Conservation (phyloP, 2,329 filamentous ascomycete genomes). For the Aspergillus ochraceoroseus region DNA sequence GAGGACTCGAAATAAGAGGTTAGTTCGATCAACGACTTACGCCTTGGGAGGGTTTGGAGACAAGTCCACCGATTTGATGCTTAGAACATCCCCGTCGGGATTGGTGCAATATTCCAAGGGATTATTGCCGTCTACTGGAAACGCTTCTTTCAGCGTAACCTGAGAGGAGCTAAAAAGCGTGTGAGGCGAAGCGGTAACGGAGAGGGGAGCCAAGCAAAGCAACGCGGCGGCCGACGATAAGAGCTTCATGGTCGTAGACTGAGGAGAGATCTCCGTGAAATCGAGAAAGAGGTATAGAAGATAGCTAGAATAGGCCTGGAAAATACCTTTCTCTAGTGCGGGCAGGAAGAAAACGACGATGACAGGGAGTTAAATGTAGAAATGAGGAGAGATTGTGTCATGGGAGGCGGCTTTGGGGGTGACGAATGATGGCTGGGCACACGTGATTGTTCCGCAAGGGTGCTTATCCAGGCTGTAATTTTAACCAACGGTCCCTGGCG, state of each 20-base stretch:
- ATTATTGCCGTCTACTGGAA: slow-evolving; percentile 75
- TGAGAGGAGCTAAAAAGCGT: slow-evolving; percentile 50
- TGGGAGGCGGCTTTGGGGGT: slow-evolving; percentile 2
- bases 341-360: background rate
- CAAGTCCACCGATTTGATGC: slow-evolving; percentile 74
- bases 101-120: slow-evolving; percentile 74
- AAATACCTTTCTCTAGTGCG: background rate
- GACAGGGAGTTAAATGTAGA: slow-evolving; percentile 1
- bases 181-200: slow-evolving; percentile 37
- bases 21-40: slow-evolving; percentile 54
- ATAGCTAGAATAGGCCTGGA: background rate
- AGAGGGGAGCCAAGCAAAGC: slow-evolving; percentile 44
- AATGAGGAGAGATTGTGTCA: slow-evolving; percentile 8
- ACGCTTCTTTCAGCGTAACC: slow-evolving; percentile 48
- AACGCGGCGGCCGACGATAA: slow-evolving; percentile 34
- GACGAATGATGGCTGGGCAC: slow-evolving; percentile 9
- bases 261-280: background rate
- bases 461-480: slow-evolving; percentile 4
- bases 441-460: slow-evolving; percentile 4
- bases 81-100: slow-evolving; percentile 64
- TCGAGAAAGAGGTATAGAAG: background rate
- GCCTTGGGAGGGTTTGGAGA: slow-evolving; percentile 77
- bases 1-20: background rate
- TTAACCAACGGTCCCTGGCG: background rate
- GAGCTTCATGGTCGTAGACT: slow-evolving; percentile 40